Percentiles rank a stretch among this genome's conserved stretches.
phyloP scores from a whole-genome alignment of 257 asterid species.

The Catharanthus roseus region DNA sequence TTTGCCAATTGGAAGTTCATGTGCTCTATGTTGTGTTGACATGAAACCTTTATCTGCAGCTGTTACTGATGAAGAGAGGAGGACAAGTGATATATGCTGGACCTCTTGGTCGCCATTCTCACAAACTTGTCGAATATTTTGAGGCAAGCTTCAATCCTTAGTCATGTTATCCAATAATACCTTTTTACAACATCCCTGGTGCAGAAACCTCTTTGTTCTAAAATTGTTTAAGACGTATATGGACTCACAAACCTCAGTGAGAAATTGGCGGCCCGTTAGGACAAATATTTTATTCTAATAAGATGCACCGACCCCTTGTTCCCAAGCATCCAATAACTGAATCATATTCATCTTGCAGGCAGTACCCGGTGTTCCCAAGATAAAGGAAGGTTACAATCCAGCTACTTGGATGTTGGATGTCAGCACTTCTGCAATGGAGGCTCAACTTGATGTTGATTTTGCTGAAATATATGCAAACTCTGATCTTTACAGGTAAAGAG shows the following conservation, averaged over 20 bases:
- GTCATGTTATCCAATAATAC: too few relatives aligned
- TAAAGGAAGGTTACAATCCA: constrained; percentile 67
- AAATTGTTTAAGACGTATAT: neutral
- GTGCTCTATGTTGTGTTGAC: neutral
- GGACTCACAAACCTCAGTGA: neutral
- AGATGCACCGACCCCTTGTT: neutral
- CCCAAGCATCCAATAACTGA: neutral
- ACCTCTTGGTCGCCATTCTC: constrained; percentile 60
- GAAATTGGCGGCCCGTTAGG: neutral
- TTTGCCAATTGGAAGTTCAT: neutral
- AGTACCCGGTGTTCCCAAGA: constrained; percentile 60
- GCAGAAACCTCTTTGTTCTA: neutral
- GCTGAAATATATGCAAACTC: constrained; percentile 63
- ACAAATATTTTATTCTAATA: neutral
- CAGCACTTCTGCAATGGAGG: constrained; percentile 49
- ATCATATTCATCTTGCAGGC: constrained; percentile 33
- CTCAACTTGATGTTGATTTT: too few relatives aligned
- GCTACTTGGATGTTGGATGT: constrained; percentile 95
- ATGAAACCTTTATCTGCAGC: constrained; percentile 27
- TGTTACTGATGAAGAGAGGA: constrained; percentile 66
- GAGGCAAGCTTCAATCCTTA: constrained; percentile 54
- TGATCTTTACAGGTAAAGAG: constrained; percentile 44
- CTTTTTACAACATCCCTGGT: neutral
- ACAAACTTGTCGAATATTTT: constrained; percentile 58
- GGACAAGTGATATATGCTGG: constrained; percentile 75